These are phyloP conservation scores for Dissophora ornata DNA, from an alignment of 192 early-diverging fungal genomes.

Conservation along the genomic window DNA sequence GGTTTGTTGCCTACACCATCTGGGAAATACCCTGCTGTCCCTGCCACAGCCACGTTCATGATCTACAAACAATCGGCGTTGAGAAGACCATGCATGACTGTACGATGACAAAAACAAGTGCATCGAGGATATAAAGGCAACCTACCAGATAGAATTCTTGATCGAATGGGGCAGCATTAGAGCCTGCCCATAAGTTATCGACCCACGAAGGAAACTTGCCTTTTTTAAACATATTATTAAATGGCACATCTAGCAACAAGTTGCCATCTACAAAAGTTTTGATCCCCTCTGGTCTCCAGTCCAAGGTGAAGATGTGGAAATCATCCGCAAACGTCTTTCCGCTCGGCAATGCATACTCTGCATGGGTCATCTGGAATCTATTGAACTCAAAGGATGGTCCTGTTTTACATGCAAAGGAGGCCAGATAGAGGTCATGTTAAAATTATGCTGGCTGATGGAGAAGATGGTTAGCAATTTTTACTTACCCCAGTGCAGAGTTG, in stretches of 20 bases:
- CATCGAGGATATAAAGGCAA: not conserved
- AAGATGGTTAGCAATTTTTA: no score
- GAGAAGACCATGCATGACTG: no score
- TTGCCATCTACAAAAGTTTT: constrained; percentile 68
- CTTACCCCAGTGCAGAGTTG: constrained; percentile 71
- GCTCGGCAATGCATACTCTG: constrained; percentile 42
- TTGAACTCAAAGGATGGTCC: constrained; percentile 63
- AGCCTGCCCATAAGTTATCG: constrained; percentile 64
- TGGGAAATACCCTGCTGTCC: constrained; percentile 68
- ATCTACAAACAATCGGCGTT: constrained; percentile 51
- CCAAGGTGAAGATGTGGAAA: constrained; percentile 66
- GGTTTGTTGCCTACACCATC: constrained; percentile 60
- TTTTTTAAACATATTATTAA: constrained; percentile 61
- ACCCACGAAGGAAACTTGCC: constrained; percentile 63
- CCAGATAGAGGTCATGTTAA: no score
- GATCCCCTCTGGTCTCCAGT: constrained; percentile 65
- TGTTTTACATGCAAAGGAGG: not conserved
- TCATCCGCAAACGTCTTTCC: constrained; percentile 62
- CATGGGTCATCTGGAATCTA: constrained; percentile 57
- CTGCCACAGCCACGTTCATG: constrained; percentile 72
- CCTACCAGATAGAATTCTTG: constrained; percentile 66
- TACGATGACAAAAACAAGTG: constrained; percentile 14
- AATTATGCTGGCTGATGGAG: no score
- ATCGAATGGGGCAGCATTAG: constrained; percentile 69
- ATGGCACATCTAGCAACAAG: constrained; percentile 61